Conservation (phyloP, 768 basidiomycete species). For the Cantharellus anzutake region DNA sequence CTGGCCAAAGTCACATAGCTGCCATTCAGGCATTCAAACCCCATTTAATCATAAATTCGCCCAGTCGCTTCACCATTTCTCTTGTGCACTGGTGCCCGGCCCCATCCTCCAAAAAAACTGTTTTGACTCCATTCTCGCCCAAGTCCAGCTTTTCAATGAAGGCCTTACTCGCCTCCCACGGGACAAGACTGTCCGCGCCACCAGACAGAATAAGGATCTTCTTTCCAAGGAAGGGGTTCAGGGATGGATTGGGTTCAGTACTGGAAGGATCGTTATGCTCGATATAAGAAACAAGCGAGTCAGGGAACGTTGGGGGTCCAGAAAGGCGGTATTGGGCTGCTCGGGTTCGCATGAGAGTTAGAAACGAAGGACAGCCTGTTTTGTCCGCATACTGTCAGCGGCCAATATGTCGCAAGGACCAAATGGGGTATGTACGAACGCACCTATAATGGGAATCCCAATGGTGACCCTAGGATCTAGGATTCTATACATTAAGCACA, state of each 20-base stretch:
- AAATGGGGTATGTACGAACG: background rate
- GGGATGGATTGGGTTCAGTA: conserved; percentile 22
- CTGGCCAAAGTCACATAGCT: no score
- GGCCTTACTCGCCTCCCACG: conserved; percentile 33
- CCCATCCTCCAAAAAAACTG: conserved; percentile 31
- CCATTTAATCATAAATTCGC: conserved; percentile 16
- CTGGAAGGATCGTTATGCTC: conserved; percentile 28
- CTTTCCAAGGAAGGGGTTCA: conserved; percentile 51
- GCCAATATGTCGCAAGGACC: no score
- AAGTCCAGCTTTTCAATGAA: conserved; percentile 40
- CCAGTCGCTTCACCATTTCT: conserved; percentile 33
- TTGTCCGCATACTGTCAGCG: no score
- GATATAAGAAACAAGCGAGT: conserved; percentile 24
- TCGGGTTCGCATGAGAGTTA: conserved; percentile 35
- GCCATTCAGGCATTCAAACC: background rate
- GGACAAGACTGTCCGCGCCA: conserved; percentile 42
- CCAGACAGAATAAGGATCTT: conserved; percentile 58
- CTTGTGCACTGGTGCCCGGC: conserved; percentile 45
- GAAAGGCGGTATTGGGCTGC: conserved; percentile 27
- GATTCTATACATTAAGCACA: background rate
- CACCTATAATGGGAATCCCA: conserved; percentile 23
- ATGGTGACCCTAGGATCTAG: conserved; percentile 26
- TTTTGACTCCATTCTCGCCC: conserved; percentile 34
- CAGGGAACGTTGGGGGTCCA: conserved; percentile 37
- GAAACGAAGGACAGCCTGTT: conserved; percentile 49